phyloP scores from a whole-genome alignment of 768 basidiomycete species.

The Trametes sanguinea region DNA sequence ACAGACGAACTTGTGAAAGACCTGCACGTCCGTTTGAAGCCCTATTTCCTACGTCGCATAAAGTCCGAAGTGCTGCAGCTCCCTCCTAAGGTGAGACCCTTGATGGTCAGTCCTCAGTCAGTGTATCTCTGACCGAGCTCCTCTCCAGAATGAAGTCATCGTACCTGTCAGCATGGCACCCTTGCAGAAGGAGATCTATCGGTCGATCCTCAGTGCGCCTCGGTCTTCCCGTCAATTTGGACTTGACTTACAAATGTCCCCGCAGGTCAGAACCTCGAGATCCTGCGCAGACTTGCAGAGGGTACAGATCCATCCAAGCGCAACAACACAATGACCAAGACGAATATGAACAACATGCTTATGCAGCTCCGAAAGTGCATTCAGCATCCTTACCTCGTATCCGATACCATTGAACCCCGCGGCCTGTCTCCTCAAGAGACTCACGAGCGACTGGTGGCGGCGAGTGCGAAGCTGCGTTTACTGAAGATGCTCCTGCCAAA shows the following conservation, averaged over 20 bases:
- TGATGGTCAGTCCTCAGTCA: background rate
- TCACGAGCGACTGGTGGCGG: constrained; percentile 80
- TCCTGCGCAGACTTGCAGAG: constrained; percentile 61
- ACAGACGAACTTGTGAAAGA: constrained; percentile 79
- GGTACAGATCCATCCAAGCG: constrained; percentile 36
- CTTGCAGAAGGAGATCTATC: constrained; percentile 86
- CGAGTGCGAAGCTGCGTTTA: constrained; percentile 82
- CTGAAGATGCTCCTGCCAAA: constrained; percentile 79
- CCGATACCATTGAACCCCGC: constrained; percentile 74
- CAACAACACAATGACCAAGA: constrained; percentile 41
- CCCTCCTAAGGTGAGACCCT: constrained; percentile 76
- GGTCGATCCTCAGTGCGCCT: constrained; percentile 72
- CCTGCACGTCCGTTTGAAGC: constrained; percentile 75
- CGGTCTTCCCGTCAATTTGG: constrained; percentile 22
- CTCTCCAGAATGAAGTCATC: constrained; percentile 78
- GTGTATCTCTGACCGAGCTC: background rate
- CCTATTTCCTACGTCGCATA: constrained; percentile 91
- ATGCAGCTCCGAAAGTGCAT: constrained; percentile 90
- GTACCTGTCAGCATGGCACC: constrained; percentile 88
- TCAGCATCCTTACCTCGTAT: constrained; percentile 90
- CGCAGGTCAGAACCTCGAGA: constrained; percentile 68
- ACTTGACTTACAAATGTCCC: constrained; percentile 7
- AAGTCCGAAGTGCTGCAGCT: constrained; percentile 92
- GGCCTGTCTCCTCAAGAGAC: constrained; percentile 56
- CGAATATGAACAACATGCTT: constrained; percentile 75